phyloP scores from a whole-genome alignment of 192 early-diverging fungal genomes.

The Diversispora epigaea region DNA sequence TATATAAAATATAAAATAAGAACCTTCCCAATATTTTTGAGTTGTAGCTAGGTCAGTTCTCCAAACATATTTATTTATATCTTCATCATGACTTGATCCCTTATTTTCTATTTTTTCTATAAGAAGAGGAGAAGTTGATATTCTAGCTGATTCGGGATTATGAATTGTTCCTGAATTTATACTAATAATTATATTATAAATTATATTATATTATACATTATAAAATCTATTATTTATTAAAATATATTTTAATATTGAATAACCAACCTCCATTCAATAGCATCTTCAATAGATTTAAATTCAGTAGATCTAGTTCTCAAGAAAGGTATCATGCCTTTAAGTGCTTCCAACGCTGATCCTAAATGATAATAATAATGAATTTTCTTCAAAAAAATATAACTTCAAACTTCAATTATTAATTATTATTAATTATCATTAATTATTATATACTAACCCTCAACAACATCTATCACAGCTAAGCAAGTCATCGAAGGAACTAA shows the following conservation, averaged over 20 bases:
- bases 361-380: constrained; percentile 5
- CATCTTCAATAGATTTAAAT: constrained; percentile 51
- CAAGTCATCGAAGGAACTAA: constrained; percentile 56
- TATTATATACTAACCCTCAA: constrained; percentile 58
- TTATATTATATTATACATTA: neutral
- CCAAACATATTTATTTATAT: constrained; percentile 49
- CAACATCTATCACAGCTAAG: constrained; percentile 73
- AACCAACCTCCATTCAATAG: constrained; percentile 57
- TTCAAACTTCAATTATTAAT: neutral
- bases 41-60: constrained; percentile 62
- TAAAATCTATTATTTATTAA: neutral
- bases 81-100: neutral
- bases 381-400: neutral
- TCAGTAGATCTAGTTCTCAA: constrained; percentile 47
- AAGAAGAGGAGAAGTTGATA: constrained; percentile 71
- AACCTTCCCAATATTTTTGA: constrained; percentile 65
- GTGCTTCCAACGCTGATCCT: constrained; percentile 59
- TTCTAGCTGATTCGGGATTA: constrained; percentile 64
- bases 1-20: constrained; percentile 31
- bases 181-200: constrained; percentile 30
- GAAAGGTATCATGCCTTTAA: constrained; percentile 48
- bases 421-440: neutral
- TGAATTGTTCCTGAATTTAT: constrained; percentile 62
- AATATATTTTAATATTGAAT: neutral
- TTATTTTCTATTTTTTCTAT: constrained; percentile 29